A percentile compares a stretch with the other conserved stretches of the same genome.
phyloP scores from a whole-genome alignment of 1,284 basidiomycete genomes.

The Neotropicomus parvogracilis region DNA sequence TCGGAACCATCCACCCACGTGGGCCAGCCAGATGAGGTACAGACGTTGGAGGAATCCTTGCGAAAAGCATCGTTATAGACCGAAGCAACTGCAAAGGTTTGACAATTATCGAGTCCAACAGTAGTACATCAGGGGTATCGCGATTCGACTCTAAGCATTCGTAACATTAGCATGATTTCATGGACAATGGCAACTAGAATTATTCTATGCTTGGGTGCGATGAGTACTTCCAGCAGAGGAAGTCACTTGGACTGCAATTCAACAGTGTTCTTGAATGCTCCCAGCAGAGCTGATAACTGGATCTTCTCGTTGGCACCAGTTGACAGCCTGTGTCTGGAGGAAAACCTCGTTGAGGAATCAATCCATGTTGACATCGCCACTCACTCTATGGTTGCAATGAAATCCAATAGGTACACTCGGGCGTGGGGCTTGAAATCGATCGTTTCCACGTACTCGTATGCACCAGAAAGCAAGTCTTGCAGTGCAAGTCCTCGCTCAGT shows the following conservation, averaged over 20 bases:
- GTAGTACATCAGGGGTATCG: not conserved
- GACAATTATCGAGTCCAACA: too few species aligned
- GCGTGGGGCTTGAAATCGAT: conserved; percentile 84
- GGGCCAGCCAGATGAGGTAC: conserved; percentile 17
- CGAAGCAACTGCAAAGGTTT: not conserved
- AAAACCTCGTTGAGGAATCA: conserved; percentile 2
- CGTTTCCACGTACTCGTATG: conserved; percentile 87
- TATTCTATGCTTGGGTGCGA: not conserved
- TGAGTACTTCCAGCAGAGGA: not conserved
- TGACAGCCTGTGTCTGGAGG: conserved; percentile 79
- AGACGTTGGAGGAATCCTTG: conserved; percentile 4
- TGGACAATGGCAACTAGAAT: not conserved
- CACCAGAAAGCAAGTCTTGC: conserved; percentile 91
- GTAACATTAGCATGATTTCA: not conserved
- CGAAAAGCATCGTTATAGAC: conserved; percentile 10
- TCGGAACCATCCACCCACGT: conserved; percentile 52
- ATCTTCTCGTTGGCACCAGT: conserved; percentile 94
- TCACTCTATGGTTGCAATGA: conserved; percentile 87
- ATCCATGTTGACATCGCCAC: conserved; percentile 27
- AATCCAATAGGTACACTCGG: conserved; percentile 89
- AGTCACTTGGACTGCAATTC: conserved; percentile 40
- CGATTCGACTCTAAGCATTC: not conserved
- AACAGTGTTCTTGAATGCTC: conserved; percentile 91
- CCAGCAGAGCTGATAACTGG: conserved; percentile 88
- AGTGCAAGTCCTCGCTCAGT: conserved; percentile 90